Base-by-base conservation (phyloP, 1,284 basidiomycete genomes). In the Limonomyces culmigenus region DNA sequence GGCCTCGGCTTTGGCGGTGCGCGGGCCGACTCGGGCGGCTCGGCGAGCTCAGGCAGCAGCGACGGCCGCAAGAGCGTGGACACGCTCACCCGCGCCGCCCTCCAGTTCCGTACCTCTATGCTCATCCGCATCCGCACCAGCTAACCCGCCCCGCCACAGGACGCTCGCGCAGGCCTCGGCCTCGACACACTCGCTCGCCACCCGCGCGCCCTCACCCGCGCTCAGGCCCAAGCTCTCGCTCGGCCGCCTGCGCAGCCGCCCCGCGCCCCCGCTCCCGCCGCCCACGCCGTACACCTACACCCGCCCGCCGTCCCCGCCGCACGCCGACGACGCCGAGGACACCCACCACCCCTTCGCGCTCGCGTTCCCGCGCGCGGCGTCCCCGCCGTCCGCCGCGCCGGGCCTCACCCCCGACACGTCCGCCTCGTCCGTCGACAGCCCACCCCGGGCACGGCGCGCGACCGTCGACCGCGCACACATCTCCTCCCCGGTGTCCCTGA, bases 1-100 rank as follows among this genome's bases (percentile, higher is more conserved):
- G n/a, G n/a, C n/a, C n/a, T n/a, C n/a, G n/a, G n/a, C n/a, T n/a
- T n/a, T n/a, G n/a, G n/a, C n/a, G n/a, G n/a, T n/a, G n/a, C n/a
- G n/a, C n/a, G n/a, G n/a, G n/a, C n/a, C n/a, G n/a, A n/a, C n/a
- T n/a, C n/a, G n/a, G n/a, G 63, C 41, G 74, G 73, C 14, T 10
- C 10, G 8, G 33, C 29, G 56, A 63, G 36, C 37, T 45, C 55
- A 25, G 62, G 60, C 29, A 74, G 74, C 47, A 54, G 58, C 36
- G 77, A 75, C 1, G 64, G 75, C 33, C 77, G 81, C 37, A 64
- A 65, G 17, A 55, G 62, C 6, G 60, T 63, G 25, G 68, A 66
- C 6, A 54, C 61, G 27, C 60, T 64, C 3, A 59, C 64, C 37
- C 62, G 64, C 37, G 62, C 67, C 42, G 65, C 67, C 23, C 47